Percentiles rank a stretch among this genome's conserved stretches.
phyloP scores from a whole-genome alignment of 805 yeast species.

The Candida andamanensis region DNA sequence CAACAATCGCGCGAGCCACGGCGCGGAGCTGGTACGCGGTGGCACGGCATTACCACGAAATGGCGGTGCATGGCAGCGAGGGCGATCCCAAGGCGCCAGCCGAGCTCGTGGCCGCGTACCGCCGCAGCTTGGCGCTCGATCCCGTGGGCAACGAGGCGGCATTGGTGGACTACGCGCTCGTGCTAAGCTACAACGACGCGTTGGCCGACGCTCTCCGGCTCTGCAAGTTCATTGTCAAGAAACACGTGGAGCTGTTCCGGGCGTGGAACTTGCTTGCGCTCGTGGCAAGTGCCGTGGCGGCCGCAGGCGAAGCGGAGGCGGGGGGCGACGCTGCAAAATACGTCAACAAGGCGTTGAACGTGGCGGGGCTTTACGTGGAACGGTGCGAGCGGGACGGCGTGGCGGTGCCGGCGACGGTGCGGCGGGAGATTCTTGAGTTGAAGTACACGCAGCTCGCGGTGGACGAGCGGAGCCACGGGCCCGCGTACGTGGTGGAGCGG shows the following conservation, averaged over 20 bases:
- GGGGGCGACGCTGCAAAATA: slow-evolving; percentile 50
- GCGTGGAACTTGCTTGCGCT: slow-evolving; percentile 66
- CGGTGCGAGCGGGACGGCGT: slow-evolving; percentile 22
- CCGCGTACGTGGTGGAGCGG: slow-evolving; percentile 51
- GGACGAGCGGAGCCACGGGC: slow-evolving; percentile 57
- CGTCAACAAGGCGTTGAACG: slow-evolving; percentile 47
- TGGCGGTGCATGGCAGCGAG: slow-evolving; percentile 20
- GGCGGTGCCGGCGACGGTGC: slow-evolving; percentile 22
- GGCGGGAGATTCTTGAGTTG: slow-evolving; percentile 57
- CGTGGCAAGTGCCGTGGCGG: slow-evolving; percentile 42
- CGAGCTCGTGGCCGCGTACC: slow-evolving; percentile 21
- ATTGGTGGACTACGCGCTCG: slow-evolving; percentile 43
- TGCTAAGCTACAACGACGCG: slow-evolving; percentile 40
- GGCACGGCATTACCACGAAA: slow-evolving; percentile 26
- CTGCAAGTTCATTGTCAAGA: slow-evolving; percentile 45
- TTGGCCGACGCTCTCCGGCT: slow-evolving; percentile 40
- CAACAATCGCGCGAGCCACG: too few species aligned
- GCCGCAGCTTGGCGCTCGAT: slow-evolving; percentile 32
- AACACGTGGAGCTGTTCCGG: slow-evolving; percentile 51
- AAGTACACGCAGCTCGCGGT: slow-evolving; percentile 71
- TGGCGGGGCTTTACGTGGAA: slow-evolving; percentile 28
- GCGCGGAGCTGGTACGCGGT: slow-evolving; percentile 31
- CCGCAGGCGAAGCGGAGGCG: slow-evolving; percentile 40
- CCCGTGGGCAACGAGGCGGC: slow-evolving; percentile 25
- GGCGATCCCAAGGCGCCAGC: too few species aligned